Conservation (phyloP, 1,284 basidiomycete genomes). For the Anthracocystis walkeri region DNA sequence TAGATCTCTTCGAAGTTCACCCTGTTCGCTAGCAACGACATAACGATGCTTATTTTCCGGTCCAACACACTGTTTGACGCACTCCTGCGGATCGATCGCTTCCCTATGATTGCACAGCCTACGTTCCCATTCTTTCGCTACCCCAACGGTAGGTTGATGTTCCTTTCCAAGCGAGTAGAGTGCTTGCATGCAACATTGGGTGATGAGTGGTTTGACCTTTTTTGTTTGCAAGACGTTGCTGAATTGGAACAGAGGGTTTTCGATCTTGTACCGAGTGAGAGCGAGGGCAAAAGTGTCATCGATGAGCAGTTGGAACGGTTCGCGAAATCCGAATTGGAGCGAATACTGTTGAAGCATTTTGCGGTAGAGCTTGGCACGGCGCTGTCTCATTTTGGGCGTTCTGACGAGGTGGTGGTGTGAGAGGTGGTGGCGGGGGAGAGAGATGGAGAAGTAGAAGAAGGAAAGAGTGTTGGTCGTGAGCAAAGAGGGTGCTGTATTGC, state of each 20-base stretch:
- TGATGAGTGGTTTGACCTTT: constrained; percentile 66
- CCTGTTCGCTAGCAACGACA: constrained; percentile 57
- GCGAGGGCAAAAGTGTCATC: constrained; percentile 62
- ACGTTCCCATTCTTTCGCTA: constrained; percentile 92
- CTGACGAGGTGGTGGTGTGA: not conserved
- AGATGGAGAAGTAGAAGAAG: not conserved
- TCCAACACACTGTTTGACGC: constrained; percentile 74
- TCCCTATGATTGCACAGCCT: constrained; percentile 93
- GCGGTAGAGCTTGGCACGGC: constrained; percentile 64
- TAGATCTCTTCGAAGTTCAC: constrained; percentile 42
- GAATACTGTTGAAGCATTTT: constrained; percentile 64
- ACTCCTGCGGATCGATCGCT: constrained; percentile 83
- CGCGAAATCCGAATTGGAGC: constrained; percentile 65
- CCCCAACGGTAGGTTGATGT: constrained; percentile 73
- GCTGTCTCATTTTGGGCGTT: constrained; percentile 62
- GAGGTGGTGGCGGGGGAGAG: not conserved
- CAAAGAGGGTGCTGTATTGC: too few species aligned
- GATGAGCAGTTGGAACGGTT: constrained; percentile 66
- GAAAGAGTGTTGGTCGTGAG: not conserved
- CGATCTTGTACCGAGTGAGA: constrained; percentile 55
- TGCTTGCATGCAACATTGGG: constrained; percentile 67
- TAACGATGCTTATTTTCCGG: constrained; percentile 66
- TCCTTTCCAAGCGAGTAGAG: constrained; percentile 59
- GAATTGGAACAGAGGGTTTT: constrained; percentile 49
- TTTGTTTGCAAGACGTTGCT: constrained; percentile 51